These are phyloP conservation scores for Tylopilus plumbeoviolaceoides DNA, from an alignment of 768 basidiomycete genomes.

Conservation along the genomic window DNA sequence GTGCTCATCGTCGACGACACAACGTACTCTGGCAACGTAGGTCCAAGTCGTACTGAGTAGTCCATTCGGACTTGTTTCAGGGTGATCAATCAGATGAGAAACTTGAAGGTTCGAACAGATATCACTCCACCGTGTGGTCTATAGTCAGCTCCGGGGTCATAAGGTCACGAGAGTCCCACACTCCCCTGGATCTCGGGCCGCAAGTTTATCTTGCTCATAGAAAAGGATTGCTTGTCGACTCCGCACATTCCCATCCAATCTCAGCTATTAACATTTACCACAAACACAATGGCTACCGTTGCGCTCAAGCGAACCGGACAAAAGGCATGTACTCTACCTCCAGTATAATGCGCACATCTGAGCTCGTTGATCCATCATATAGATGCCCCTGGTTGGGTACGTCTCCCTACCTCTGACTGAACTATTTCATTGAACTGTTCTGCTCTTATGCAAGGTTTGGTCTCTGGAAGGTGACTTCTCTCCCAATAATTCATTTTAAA, in stretches of 20 bases:
- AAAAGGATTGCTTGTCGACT: neutral
- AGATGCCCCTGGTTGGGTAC: conserved; percentile 74
- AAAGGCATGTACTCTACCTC: conserved; percentile 38
- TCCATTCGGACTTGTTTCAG: no score
- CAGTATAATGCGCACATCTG: neutral
- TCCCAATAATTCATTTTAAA: neutral
- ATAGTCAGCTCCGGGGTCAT: neutral
- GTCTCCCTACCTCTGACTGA: conserved; percentile 8
- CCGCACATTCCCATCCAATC: conserved; percentile 1
- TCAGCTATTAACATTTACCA: conserved; percentile 10
- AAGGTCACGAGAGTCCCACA: neutral
- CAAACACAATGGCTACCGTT: conserved; percentile 44
- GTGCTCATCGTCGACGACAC: no score
- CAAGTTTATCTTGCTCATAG: neutral
- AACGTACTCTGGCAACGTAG: no score
- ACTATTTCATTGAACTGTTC: neutral
- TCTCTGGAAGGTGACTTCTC: conserved; percentile 57
- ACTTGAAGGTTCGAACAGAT: no score
- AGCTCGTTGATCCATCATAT: neutral
- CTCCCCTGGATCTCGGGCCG: conserved; percentile 11
- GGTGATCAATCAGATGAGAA: no score
- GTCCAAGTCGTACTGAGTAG: no score
- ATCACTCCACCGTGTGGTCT: no score
- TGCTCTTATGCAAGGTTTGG: conserved; percentile 47
- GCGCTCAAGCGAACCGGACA: conserved; percentile 56